A percentile compares a stretch with the other conserved stretches of the same genome.
These are phyloP conservation scores for Saussurea involucrata DNA, from an alignment of 129 eudicot genomes.

Conservation along the genomic window DNA sequence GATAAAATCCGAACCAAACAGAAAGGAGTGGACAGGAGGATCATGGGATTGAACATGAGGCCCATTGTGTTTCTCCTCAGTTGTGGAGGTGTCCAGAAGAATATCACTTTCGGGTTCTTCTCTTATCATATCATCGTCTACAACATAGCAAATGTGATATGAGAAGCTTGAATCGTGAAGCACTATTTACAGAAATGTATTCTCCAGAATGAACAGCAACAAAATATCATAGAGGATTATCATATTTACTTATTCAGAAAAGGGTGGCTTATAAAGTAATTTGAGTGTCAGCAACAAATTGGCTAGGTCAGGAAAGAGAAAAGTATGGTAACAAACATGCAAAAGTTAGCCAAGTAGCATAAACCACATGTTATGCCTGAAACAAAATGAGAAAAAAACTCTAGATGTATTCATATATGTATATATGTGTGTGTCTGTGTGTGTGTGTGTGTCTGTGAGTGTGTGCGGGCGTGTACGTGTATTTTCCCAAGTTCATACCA, in stretches of 20 bases:
- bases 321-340: neutral
- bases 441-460: too few relatives aligned
- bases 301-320: too few relatives aligned
- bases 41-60: conserved; percentile 17
- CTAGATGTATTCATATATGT: too few relatives aligned
- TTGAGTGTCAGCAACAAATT: too few relatives aligned
- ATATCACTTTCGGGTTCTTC: conserved; percentile 32
- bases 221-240: neutral
- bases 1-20: conserved; percentile 53
- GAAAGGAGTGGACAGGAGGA: conserved; percentile 35
- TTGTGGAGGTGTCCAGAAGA: conserved; percentile 9
- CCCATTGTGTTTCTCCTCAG: conserved; percentile 21
- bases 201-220: neutral
- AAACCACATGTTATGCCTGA: neutral
- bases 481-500: too few relatives aligned
- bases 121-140: conserved; percentile 28
- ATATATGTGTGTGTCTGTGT: too few relatives aligned
- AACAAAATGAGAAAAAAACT: neutral
- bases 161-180: neutral
- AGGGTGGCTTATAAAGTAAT: neutral
- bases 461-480: too few relatives aligned
- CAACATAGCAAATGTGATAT: conserved; percentile 25
- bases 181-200: neutral
- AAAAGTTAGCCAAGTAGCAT: neutral
- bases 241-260: neutral